Evolutionary conservation across 495 filamentous ascomycete genomes (phyloP).

Genomic region (Penicillium canariense): DNA sequence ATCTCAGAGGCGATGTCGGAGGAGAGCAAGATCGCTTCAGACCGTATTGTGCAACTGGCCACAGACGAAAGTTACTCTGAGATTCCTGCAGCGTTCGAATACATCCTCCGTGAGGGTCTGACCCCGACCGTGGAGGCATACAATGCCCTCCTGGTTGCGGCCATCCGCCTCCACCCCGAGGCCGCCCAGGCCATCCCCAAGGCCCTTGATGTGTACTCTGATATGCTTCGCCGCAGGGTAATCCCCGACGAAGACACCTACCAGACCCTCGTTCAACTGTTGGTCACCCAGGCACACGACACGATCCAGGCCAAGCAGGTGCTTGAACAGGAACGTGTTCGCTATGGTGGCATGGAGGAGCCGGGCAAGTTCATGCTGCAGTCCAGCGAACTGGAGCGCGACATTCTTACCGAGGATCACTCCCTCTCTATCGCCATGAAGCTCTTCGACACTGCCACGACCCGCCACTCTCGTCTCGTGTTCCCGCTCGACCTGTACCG

Average conservation of each 20-base stretch:
- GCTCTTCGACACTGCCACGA: slow-evolving; percentile 73
- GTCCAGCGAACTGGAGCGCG: slow-evolving; percentile 78
- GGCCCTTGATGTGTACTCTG: slow-evolving; percentile 89
- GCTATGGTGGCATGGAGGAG: slow-evolving; percentile 84
- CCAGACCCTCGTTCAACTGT: slow-evolving; percentile 75
- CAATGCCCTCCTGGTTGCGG: slow-evolving; percentile 83
- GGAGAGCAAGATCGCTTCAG: slow-evolving; percentile 66
- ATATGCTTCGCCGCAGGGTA: slow-evolving; percentile 88
- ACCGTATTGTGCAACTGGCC: slow-evolving; percentile 70
- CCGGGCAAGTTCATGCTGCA: slow-evolving; percentile 85
- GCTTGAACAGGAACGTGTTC: slow-evolving; percentile 70
- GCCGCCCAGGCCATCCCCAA: slow-evolving; percentile 80
- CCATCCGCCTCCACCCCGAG: slow-evolving; percentile 65
- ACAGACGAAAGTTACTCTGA: slow-evolving; percentile 69
- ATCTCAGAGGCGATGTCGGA: slow-evolving; percentile 33
- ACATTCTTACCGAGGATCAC: slow-evolving; percentile 80
- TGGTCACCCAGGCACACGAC: slow-evolving; percentile 75
- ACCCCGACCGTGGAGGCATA: slow-evolving; percentile 80
- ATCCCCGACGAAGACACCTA: slow-evolving; percentile 81
- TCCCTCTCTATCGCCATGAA: slow-evolving; percentile 79
- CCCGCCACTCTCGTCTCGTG: slow-evolving; percentile 47
- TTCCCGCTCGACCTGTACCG: slow-evolving; percentile 76
- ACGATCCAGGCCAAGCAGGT: slow-evolving; percentile 63
- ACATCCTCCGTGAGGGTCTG: slow-evolving; percentile 73
- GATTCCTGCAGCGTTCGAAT: slow-evolving; percentile 85